Percentiles rank a stretch among this genome's conserved stretches.
Conservation (phyloP, 1,284 basidiomycete genomes). For the Hemileia vastatrix region DNA sequence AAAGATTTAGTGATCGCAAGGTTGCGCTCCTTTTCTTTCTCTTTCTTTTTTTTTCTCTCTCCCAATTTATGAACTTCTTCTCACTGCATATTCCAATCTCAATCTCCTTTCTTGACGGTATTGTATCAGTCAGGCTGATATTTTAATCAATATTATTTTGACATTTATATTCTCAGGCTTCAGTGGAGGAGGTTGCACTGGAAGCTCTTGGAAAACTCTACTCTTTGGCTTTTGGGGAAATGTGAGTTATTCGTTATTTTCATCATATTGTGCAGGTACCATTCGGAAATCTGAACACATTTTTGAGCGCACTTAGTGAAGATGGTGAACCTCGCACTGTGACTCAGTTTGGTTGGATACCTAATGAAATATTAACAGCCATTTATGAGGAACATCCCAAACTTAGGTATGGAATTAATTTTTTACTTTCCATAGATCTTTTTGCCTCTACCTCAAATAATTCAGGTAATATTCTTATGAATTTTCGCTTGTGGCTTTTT, state of each 20-base stretch:
- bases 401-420: slow-evolving; percentile 32
- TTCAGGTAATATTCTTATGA: not conserved
- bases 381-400: slow-evolving; percentile 20
- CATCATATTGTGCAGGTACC: not conserved
- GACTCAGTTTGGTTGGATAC: slow-evolving; percentile 87
- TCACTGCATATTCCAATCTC: not conserved
- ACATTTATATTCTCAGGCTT: slow-evolving; percentile 47
- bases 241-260: slow-evolving; percentile 52
- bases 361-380: slow-evolving; percentile 58
- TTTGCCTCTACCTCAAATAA: slow-evolving; percentile 24
- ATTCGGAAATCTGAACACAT: not conserved
- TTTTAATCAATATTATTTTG: not conserved
- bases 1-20: slow-evolving; percentile 75
- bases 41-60: not conserved
- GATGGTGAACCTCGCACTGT: slow-evolving; percentile 63
- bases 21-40: slow-evolving; percentile 44
- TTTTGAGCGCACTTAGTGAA: slow-evolving; percentile 53
- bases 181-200: slow-evolving; percentile 74
- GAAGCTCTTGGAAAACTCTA: slow-evolving; percentile 69
- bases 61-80: not conserved
- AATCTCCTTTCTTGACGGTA: too few species aligned
- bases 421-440: slow-evolving; percentile 52
- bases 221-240: slow-evolving; percentile 72
- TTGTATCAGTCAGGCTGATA: not conserved
- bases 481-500: not conserved